Base-by-base conservation (phyloP, 2,329 filamentous ascomycete species). In the Beauveria sp. region DNA sequence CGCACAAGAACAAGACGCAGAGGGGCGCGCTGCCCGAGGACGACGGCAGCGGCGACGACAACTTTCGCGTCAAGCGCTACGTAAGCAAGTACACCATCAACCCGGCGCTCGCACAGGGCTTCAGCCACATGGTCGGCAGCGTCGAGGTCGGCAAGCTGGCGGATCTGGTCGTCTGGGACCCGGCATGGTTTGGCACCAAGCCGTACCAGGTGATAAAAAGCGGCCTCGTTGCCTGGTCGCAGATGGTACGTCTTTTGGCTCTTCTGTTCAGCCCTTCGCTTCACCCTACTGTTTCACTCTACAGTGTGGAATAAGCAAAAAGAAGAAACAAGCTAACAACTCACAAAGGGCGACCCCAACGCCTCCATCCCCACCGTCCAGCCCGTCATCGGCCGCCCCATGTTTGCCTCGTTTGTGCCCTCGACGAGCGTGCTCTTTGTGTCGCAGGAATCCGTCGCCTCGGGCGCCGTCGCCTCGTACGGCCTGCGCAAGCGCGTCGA, bases 11-110 rank as follows among this genome's bases (percentile, higher is more conserved):
- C 73, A 96, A 96, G 75, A 71, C 87, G 20, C 92, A 97, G 76
- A 84, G 92, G 9, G 93, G 93, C 0, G 70, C 75, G 1, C 76
- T 97, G 30, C 78, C 83, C 7, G 90, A 96, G 77, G 93, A 97
- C 68, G 80, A 88, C 64, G 90, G 83, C 24, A 88, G 89, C 0
- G 88, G 80, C 12, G 91, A 89, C 0, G 93, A 97, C 71, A 97
- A 97, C 73, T 92, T 91, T 76, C 80, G 93, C 46, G 93, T 96
- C 7, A 96, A 96, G 79, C 78, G 93, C 28, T 97, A 97, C 72
- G 81, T 97, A 51, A 91, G 88, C 77, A 97, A 97, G 77, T 97
- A 97, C 74, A 97, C 93, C 24, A 87, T 97, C 76, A 97, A 97
- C 75, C 91, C 93, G 1, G 91, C 93, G 12, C 80, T 97, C 64